These are phyloP conservation scores for Marchantia polymorpha DNA, from an alignment of 225 moss, liverwort and hornwort genomes.

Conservation along the genomic window DNA sequence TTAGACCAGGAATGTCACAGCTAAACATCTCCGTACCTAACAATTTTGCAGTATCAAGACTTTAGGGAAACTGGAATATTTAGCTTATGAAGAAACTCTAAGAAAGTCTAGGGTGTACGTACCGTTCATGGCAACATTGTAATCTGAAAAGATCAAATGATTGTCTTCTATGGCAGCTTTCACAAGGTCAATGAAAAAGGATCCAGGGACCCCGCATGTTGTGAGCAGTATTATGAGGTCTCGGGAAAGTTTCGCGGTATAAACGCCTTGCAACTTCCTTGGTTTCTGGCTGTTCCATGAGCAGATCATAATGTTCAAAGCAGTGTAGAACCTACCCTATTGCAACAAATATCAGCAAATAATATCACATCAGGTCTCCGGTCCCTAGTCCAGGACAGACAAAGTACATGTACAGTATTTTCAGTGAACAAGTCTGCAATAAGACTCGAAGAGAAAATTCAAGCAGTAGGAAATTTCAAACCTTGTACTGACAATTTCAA, in stretches of 20 bases:
- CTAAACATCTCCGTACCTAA: not conserved
- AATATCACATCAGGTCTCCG: not conserved
- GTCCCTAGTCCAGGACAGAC: too few species aligned
- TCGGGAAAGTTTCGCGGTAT: slow-evolving; percentile 51
- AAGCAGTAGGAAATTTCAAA: slow-evolving; percentile 18
- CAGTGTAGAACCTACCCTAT: not conserved
- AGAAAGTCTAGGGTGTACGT: not conserved
- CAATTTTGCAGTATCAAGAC: not conserved
- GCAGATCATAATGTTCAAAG: not conserved
- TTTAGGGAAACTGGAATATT: not conserved
- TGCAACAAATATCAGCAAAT: not conserved
- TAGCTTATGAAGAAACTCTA: not conserved
- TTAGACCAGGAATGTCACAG: not conserved
- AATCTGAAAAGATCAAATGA: slow-evolving; percentile 36
- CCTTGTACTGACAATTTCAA: slow-evolving; percentile 75
- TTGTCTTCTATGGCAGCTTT: slow-evolving; percentile 43
- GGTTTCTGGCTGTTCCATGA: slow-evolving; percentile 45
- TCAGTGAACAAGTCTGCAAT: too few species aligned
- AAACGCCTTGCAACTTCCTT: slow-evolving; percentile 8
- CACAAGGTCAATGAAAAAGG: slow-evolving; percentile 56
- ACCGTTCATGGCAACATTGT: slow-evolving; percentile 51
- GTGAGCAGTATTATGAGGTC: slow-evolving; percentile 76
- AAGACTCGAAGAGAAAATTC: not conserved
- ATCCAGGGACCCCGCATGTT: slow-evolving; percentile 49
- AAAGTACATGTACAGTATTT: too few species aligned